Conservation (phyloP, 2,329 filamentous ascomycete species). For the Ophiostoma australiae region DNA sequence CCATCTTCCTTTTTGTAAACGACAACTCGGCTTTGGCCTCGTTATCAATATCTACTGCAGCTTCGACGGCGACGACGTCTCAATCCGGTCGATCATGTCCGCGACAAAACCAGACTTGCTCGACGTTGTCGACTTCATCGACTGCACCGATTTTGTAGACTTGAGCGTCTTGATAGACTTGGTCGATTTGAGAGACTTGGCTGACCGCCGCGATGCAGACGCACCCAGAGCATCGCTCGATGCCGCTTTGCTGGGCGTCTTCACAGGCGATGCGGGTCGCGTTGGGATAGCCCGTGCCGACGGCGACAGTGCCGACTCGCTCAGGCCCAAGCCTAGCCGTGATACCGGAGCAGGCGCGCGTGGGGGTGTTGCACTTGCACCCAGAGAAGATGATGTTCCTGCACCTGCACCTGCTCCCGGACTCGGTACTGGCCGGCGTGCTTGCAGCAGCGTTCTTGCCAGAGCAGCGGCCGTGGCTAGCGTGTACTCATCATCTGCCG, state of each 20-base stretch:
- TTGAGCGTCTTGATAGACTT: background rate
- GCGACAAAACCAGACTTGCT: slow-evolving; percentile 37
- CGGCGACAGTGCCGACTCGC: background rate
- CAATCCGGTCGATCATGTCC: slow-evolving; percentile 53
- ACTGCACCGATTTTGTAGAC: slow-evolving; percentile 30
- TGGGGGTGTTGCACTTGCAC: background rate
- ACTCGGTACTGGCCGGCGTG: background rate
- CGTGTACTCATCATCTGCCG: background rate
- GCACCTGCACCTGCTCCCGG: background rate
- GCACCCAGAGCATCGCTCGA: slow-evolving; percentile 14
- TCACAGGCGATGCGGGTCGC: slow-evolving; percentile 9
- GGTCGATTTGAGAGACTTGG: slow-evolving; percentile 11
- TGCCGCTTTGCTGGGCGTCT: background rate
- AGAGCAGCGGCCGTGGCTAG: slow-evolving; percentile 20
- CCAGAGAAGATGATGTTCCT: background rate
- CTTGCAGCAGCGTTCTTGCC: slow-evolving; percentile 14
- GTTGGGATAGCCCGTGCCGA: background rate
- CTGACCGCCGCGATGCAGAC: background rate
- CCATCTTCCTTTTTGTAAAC: background rate
- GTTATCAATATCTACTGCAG: background rate
- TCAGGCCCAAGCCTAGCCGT: background rate
- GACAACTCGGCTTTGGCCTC: background rate
- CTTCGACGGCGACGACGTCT: slow-evolving; percentile 33
- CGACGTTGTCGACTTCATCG: slow-evolving; percentile 14
- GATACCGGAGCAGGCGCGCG: background rate